Conservation (phyloP, 257 asterid genomes). For the Solanum paucissectum region DNA sequence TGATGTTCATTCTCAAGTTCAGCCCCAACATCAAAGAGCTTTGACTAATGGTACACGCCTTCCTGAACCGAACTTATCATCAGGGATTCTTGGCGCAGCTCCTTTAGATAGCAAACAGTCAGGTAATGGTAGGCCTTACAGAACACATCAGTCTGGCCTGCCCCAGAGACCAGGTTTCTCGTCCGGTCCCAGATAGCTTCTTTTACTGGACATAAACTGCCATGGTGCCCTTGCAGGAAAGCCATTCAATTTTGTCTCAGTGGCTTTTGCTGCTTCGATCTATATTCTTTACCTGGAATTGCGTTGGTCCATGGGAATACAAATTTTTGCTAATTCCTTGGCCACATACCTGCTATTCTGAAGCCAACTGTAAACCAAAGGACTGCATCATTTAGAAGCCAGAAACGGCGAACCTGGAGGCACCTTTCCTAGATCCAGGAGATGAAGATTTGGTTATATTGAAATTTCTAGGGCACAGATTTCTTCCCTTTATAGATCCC, state of each 20-base stretch:
- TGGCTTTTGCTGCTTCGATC: slow-evolving; percentile 18
- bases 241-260: slow-evolving; percentile 7
- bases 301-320: slow-evolving; percentile 9
- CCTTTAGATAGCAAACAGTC: slow-evolving; percentile 59
- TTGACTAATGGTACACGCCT: slow-evolving; percentile 41
- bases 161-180: slow-evolving; percentile 61
- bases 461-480: slow-evolving; percentile 18
- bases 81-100: slow-evolving; percentile 94
- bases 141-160: slow-evolving; percentile 43
- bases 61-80: slow-evolving; percentile 46
- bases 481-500: slow-evolving; percentile 14
- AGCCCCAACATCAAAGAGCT: slow-evolving; percentile 50
- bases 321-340: slow-evolving; percentile 22
- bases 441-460: slow-evolving; percentile 15
- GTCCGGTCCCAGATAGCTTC: slow-evolving; percentile 46
- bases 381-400: slow-evolving; percentile 9
- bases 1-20: slow-evolving; percentile 43
- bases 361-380: slow-evolving; percentile 13
- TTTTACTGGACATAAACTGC: slow-evolving; percentile 1
- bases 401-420: slow-evolving; percentile 20
- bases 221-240: slow-evolving; percentile 8
- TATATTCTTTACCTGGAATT: slow-evolving; percentile 4
- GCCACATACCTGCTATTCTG: slow-evolving; percentile 14
- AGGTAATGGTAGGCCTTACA: slow-evolving; percentile 66
- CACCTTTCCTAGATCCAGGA: slow-evolving; percentile 14